These are phyloP conservation scores for Leucosporidium creatinivorum DNA, from an alignment of 768 basidiomycete genomes.

Conservation along the genomic window DNA sequence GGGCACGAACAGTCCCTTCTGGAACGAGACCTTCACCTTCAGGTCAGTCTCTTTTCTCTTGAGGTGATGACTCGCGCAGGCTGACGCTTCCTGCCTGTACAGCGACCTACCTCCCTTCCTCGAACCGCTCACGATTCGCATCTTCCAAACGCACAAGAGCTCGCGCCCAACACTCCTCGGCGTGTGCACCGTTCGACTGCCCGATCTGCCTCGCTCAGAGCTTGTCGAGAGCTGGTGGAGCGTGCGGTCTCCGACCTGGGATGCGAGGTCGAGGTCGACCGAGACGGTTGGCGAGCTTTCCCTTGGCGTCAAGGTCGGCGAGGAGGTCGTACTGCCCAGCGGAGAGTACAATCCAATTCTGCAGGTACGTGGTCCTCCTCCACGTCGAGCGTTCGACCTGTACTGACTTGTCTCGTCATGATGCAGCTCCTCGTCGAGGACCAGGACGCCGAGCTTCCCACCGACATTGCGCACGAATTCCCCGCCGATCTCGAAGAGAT, in stretches of 20 bases:
- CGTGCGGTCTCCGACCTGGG: conserved; percentile 27
- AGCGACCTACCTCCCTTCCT: conserved; percentile 66
- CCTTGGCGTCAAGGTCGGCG: conserved; percentile 64
- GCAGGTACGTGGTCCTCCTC: conserved; percentile 45
- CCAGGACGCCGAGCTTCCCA: conserved; percentile 43
- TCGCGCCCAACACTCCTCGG: conserved; percentile 45
- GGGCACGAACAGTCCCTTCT: conserved; percentile 60
- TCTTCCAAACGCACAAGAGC: conserved; percentile 43
- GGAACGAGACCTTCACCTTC: conserved; percentile 73
- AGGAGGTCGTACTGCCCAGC: conserved; percentile 75
- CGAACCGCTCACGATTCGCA: conserved; percentile 57
- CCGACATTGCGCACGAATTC: conserved; percentile 59
- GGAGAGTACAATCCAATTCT: conserved; percentile 57
- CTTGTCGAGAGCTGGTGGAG: conserved; percentile 79
- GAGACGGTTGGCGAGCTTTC: conserved; percentile 60
- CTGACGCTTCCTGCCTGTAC: background rate
- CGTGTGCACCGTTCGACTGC: conserved; percentile 56
- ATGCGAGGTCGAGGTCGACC: conserved; percentile 6
- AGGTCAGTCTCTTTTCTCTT: conserved; percentile 23
- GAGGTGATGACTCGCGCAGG: too few species aligned
- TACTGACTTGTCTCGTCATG: conserved; percentile 51
- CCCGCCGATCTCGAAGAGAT: conserved; percentile 62
- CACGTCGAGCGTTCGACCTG: conserved; percentile 30
- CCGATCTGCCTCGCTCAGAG: conserved; percentile 67
- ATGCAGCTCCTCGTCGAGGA: conserved; percentile 33